A percentile compares a stretch with the other conserved stretches of the same genome.
Conservation (phyloP, 352 stramenopile genomes). For the Elongisporangium undulatum region DNA sequence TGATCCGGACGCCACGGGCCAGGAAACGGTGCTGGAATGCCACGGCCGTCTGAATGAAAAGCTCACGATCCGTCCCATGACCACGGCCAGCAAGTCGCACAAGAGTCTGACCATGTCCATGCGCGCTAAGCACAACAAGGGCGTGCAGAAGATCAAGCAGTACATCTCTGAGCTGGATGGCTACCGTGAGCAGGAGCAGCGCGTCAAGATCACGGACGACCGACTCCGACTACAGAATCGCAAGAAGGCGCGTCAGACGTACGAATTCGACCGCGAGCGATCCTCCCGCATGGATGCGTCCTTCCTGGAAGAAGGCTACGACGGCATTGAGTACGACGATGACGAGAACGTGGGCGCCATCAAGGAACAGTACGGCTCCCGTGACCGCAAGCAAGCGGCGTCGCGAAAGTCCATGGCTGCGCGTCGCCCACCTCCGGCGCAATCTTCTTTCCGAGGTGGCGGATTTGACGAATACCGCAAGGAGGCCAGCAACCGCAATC, state of each 20-base stretch:
- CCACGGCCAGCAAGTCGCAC: conserved; percentile 78
- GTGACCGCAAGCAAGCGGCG: conserved; percentile 29
- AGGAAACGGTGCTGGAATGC: conserved; percentile 82
- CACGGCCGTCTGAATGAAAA: conserved; percentile 79
- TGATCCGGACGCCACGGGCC: conserved; percentile 47
- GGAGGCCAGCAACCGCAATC: conserved; percentile 31
- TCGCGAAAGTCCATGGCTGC: conserved; percentile 22
- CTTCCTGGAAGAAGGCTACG: conserved; percentile 82
- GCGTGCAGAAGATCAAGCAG: conserved; percentile 79
- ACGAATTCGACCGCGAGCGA: conserved; percentile 74
- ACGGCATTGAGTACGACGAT: conserved; percentile 76
- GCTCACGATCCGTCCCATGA: conserved; percentile 85
- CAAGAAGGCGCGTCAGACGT: conserved; percentile 81
- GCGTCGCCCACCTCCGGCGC: conserved; percentile 20
- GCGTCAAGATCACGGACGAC: conserved; percentile 84
- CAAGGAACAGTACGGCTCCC: conserved; percentile 76
- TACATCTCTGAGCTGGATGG: conserved; percentile 85
- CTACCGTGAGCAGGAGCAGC: conserved; percentile 78
- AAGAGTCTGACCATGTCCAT: conserved; percentile 88
- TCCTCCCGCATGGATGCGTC: conserved; percentile 72
- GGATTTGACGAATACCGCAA: conserved; percentile 80
- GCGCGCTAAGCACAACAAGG: conserved; percentile 88
- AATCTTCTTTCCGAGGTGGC: conserved; percentile 42
- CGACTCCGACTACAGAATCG: conserved; percentile 79
- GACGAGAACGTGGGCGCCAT: conserved; percentile 80